phyloP scores from a whole-genome alignment of 768 basidiomycete genomes.

The Pisolithus sp. region DNA sequence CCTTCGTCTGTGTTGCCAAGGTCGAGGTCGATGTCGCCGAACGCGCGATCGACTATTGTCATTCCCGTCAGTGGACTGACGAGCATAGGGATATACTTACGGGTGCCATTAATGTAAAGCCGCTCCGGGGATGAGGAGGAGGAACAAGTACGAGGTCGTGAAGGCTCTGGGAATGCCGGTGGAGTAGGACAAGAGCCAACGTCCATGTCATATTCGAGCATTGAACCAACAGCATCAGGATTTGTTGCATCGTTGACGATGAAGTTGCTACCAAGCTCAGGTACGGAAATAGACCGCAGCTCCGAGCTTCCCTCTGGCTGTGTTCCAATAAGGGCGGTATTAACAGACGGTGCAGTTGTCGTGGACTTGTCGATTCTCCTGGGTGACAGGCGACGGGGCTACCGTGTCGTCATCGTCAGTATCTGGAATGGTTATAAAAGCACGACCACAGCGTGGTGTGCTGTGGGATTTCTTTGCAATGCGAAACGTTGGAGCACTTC shows the following conservation, averaged over 20 bases:
- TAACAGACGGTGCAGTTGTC: too few relatives aligned
- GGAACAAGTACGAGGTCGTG: neutral
- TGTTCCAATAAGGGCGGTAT: too few relatives aligned
- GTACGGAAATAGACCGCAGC: too few relatives aligned
- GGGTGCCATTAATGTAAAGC: neutral
- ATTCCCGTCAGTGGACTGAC: neutral
- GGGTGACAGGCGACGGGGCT: neutral
- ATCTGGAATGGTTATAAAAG: conserved; percentile 26
- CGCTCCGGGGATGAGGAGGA: neutral
- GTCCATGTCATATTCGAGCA: neutral
- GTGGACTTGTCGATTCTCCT: too few relatives aligned
- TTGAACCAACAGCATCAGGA: neutral
- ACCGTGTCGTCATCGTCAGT: conserved; percentile 14
- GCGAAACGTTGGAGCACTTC: neutral
- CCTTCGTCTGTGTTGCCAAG: neutral
- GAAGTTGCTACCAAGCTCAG: neutral
- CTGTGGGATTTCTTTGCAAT: neutral
- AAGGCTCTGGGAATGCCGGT: neutral
- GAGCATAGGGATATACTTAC: neutral
- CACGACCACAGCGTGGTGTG: conserved; percentile 1
- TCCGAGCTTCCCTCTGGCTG: too few relatives aligned
- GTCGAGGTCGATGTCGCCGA: neutral
- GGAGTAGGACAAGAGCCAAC: neutral
- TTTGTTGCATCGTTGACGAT: neutral
- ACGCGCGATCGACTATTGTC: neutral